Base-by-base conservation (phyloP, 176 grass and related monocot species). In the Saccharum officinarum region DNA sequence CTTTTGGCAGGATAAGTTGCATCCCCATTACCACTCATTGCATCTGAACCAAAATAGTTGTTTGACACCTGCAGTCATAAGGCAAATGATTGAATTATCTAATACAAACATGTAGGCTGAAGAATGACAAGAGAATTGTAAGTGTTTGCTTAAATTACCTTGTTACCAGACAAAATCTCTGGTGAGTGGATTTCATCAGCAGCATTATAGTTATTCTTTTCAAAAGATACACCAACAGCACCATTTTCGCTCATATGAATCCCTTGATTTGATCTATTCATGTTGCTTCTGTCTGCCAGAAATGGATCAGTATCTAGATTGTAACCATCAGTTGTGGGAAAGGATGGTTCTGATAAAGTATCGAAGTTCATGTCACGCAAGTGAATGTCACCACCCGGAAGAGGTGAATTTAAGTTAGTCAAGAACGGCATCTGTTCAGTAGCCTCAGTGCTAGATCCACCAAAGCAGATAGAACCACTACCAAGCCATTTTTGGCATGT, bases 401-500 rank as follows among this genome's bases (percentile, higher is more conserved):
- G 82, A 80, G 93, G 88, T 54, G 92, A 94, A 81, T 91, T 96
- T 49, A 88, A 78, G 88, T 86, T 92, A 80, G 79, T 92, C 78
- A 94, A 82, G 85, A 94, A 85, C 13, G 92, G 85, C 84, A 93
- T 91, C 62, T 92, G 89, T 57, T 92, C 91, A 76, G 84, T 44
- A 66, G 50, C 34, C 80, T 91, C 89, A 63, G 76, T 83, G 71
- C 46, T 45, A 91, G 74, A 64, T 23, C 82, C 82, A 71, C 80
- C 69, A 87, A 86, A 89, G 69, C 65, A 76, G 86, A 57, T 65
- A 37, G 50, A 74, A 60, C 73, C 52, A 16, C 38, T 86, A 78
- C 81, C 90, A 88, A 84, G 64, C 91, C 89, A 96, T 84, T 85
- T 88, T 66, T 92, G 90, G 82, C 97, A 99, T 77, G 85, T 85